phyloP scores from a whole-genome alignment of 2,329 filamentous ascomycete species.

The Phyllosticta citribraziliensis region DNA sequence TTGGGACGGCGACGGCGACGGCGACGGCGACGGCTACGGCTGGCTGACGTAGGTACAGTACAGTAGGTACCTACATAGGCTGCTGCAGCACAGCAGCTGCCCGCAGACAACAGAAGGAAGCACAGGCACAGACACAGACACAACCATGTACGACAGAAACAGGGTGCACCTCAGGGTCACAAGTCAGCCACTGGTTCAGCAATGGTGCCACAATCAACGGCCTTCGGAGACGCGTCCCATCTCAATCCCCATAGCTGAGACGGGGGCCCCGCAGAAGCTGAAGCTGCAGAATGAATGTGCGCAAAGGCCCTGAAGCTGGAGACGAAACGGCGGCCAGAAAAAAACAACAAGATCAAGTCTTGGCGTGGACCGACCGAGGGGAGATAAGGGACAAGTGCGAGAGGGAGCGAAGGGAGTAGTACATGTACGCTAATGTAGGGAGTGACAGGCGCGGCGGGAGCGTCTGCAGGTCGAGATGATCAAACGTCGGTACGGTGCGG shows the following conservation, averaged over 20 bases:
- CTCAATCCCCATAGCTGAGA: background rate
- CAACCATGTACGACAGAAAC: too few species aligned
- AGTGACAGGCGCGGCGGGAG: too few species aligned
- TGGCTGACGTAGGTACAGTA: too few species aligned
- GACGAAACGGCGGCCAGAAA: background rate
- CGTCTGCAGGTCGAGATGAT: background rate
- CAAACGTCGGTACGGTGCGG: background rate
- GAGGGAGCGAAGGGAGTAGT: too few species aligned
- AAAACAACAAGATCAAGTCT: background rate
- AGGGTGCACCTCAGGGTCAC: too few species aligned
- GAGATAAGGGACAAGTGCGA: background rate
- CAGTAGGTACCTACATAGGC: too few species aligned
- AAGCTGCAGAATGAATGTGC: background rate
- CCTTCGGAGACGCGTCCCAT: background rate
- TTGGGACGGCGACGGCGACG: background rate
- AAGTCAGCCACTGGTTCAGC: background rate
- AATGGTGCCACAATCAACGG: background rate
- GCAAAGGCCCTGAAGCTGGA: background rate
- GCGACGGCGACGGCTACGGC: conserved; percentile 4
- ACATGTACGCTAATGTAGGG: background rate
- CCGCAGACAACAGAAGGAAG: background rate
- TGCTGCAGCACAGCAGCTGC: background rate
- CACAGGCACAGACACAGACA: too few species aligned
- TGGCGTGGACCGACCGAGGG: background rate
- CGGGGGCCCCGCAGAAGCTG: background rate